Percentiles rank a stretch among this genome's conserved stretches.
phyloP scores from a whole-genome alignment of 1,284 basidiomycete species.

The Ustilago sp. region DNA sequence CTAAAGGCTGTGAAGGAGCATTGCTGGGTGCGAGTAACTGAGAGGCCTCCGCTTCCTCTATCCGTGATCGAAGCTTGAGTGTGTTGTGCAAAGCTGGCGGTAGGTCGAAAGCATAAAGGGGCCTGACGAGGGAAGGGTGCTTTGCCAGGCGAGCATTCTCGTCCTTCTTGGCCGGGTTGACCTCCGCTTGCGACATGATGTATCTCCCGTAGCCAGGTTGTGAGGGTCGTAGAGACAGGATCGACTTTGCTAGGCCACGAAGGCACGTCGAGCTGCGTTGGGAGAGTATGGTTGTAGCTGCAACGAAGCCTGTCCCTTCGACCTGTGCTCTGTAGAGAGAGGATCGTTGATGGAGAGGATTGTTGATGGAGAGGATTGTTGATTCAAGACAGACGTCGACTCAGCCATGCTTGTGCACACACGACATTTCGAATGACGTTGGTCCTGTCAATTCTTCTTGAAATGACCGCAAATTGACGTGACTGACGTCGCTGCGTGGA shows the following conservation, averaged over 20 bases:
- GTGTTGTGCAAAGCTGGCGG: conserved; percentile 32
- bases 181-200: conserved; percentile 28
- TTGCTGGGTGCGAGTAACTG: conserved; percentile 21
- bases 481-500: conserved; percentile 5
- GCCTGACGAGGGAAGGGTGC: conserved; percentile 42
- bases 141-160: conserved; percentile 13
- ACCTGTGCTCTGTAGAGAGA: not conserved
- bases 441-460: conserved; percentile 2
- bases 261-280: not conserved
- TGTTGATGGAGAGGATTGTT: not conserved
- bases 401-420: conserved; percentile 1
- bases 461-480: not conserved
- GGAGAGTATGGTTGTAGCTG: not conserved
- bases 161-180: not conserved
- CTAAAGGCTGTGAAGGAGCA: conserved; percentile 3
- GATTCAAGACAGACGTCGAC: not conserved
- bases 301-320: not conserved
- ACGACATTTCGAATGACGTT: not conserved
- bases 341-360: not conserved
- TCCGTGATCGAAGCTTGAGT: conserved; percentile 42
- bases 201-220: not conserved
- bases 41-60: conserved; percentile 36
- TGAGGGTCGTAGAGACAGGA: not conserved
- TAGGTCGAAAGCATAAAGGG: conserved; percentile 59
- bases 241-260: conserved; percentile 1